These are phyloP conservation scores for Aureobasidium uvarum DNA, from an alignment of 2,329 filamentous ascomycete genomes.

Conservation along the genomic window DNA sequence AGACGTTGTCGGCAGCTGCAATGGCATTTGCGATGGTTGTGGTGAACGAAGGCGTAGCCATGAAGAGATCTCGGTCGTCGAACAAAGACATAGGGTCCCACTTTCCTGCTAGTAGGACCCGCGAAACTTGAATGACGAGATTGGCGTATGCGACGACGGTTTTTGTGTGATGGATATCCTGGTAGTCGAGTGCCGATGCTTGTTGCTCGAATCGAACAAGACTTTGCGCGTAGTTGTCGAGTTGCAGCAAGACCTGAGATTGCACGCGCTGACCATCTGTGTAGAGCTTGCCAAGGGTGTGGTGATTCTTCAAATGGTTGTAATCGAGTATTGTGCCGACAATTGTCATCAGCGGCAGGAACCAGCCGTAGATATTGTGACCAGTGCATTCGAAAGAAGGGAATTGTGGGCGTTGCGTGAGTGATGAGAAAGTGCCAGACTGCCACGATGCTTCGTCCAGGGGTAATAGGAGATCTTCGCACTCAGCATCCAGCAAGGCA, in stretches of 20 bases:
- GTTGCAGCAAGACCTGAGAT: constrained; percentile 19
- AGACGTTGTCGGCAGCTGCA: constrained; percentile 23
- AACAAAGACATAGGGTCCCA: constrained; percentile 26
- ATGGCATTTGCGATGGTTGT: constrained; percentile 26
- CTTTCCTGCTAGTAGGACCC: constrained; percentile 22
- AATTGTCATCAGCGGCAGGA: constrained; percentile 25
- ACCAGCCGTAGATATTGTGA: constrained; percentile 27
- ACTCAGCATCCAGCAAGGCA: constrained; percentile 24
- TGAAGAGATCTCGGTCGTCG: constrained; percentile 27
- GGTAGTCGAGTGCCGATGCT: constrained; percentile 12
- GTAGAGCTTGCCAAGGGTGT: constrained; percentile 23
- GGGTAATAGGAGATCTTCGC: constrained; percentile 21
- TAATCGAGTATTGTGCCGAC: constrained; percentile 26
- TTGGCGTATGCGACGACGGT: constrained; percentile 25
- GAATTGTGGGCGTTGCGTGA: constrained; percentile 24
- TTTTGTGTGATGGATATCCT: constrained; percentile 25
- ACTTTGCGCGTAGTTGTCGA: constrained; percentile 25
- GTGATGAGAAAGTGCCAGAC: constrained; percentile 21
- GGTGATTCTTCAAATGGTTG: constrained; percentile 24
- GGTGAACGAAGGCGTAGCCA: constrained; percentile 26
- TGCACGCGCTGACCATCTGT: constrained; percentile 24
- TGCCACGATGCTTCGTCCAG: constrained; percentile 25
- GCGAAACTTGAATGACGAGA: constrained; percentile 23
- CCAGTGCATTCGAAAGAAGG: constrained; percentile 26
- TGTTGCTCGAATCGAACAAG: constrained; percentile 24